Percentiles rank a stretch among this genome's conserved stretches.
phyloP scores from a whole-genome alignment of 257 asterid species.

The Eucommia ulmoides region DNA sequence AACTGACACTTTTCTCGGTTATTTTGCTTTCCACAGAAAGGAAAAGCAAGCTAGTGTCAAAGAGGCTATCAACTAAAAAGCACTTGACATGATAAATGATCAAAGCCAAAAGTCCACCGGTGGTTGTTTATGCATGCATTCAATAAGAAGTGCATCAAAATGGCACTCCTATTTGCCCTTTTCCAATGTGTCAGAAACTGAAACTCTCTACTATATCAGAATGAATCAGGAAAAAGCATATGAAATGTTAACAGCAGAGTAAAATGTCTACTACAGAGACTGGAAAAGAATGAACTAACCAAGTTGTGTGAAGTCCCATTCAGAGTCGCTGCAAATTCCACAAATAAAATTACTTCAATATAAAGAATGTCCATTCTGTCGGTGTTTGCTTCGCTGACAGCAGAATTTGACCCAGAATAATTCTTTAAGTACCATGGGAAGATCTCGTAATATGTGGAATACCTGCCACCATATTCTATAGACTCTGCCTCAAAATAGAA shows the following conservation, averaged over 20 bases:
- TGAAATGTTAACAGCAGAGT: slow-evolving; percentile 8
- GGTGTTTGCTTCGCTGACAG: slow-evolving; percentile 15
- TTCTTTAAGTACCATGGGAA: slow-evolving; percentile 20
- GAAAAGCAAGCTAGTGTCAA: not conserved
- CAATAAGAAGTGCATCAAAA: not conserved
- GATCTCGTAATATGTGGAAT: slow-evolving; percentile 16
- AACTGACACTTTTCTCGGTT: not conserved
- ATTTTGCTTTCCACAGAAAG: not conserved
- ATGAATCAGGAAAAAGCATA: slow-evolving; percentile 5
- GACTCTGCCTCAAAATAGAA: slow-evolving; percentile 73
- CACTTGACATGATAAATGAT: not conserved
- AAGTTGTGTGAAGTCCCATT: slow-evolving; percentile 76
- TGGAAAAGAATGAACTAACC: slow-evolving; percentile 47
- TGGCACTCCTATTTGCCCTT: not conserved
- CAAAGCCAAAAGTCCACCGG: not conserved
- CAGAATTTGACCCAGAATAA: slow-evolving; percentile 22
- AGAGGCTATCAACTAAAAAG: not conserved
- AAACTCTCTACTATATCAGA: not conserved
- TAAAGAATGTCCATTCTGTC: slow-evolving; percentile 48
- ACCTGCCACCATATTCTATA: slow-evolving; percentile 31
- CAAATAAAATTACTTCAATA: slow-evolving; percentile 59
- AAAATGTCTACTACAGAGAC: slow-evolving; percentile 5
- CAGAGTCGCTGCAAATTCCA: slow-evolving; percentile 80
- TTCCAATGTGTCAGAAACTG: not conserved
- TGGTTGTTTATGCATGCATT: not conserved